Base-by-base conservation (phyloP, 2,329 filamentous ascomycete genomes). In the Corynespora cassiicola region DNA sequence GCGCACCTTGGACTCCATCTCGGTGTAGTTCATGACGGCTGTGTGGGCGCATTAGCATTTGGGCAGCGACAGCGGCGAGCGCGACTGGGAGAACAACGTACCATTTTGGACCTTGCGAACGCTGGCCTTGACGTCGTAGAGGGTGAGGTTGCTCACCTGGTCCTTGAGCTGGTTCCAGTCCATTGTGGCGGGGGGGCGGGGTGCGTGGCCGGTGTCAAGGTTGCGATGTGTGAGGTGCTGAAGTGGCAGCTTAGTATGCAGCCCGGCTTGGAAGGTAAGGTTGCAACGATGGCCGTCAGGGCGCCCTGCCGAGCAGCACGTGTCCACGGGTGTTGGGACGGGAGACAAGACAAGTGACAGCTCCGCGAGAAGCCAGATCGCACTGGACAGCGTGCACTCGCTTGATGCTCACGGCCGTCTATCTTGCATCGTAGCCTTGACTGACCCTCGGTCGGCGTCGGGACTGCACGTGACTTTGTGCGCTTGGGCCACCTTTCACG, bases 11-110 rank as follows among this genome's bases (percentile, higher is more conserved):
- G 65, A 56, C 61, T 68, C 65, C 65, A 68, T 68, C 53, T 96
- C 91, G 26, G 91, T 96, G 71, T 92, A 96, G 74, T 96, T 96
- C 91, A 96, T 96, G 45, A 96, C 90, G 53, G 90, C 90, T 96
- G 61, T 49, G 16, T 43, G 40, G 36, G 42, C 36, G 40, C 31
- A 47, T 68, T 53, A 68, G 63, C 50, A 50, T 25, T 34, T 28
- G 44, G 50, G 47, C 52, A 47, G 50, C 49, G 25, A 20, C 14
- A 12, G 15, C 12, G 16, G 19, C 23, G 24, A 21, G 34, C 24
- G n/a, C n/a, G n/a, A n/a, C n/a, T n/a, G n/a, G n/a, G n/a, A n/a
- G n/a, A n/a, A n/a, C n/a, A 33, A 39, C 79, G 57, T 75, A 96
- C 91, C 91, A 92, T 96, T 96, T 66, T 96, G 91, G 44, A 95